These are phyloP conservation scores for Epichloe coenophiala DNA, from an alignment of 2,329 filamentous ascomycete species.

Conservation along the genomic window DNA sequence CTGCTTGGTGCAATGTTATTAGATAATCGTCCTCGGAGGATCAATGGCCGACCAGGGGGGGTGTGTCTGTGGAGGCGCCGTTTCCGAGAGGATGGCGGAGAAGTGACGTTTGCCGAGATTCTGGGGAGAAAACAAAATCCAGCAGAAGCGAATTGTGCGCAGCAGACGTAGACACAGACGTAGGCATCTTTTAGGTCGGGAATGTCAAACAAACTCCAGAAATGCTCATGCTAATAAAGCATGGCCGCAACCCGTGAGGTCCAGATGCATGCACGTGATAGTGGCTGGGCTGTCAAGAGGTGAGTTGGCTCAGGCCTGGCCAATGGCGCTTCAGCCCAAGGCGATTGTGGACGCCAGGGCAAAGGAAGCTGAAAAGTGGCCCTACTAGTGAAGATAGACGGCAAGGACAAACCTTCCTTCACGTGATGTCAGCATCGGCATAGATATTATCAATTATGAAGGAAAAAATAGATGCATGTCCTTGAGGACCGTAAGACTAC, in stretches of 20 bases:
- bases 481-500: too few relatives aligned
- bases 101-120: too few relatives aligned
- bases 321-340: neutral
- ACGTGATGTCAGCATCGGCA: neutral
- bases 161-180: too few relatives aligned
- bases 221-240: neutral
- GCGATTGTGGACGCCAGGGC: neutral
- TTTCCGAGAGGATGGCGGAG: neutral
- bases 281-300: neutral
- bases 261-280: neutral
- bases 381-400: too few relatives aligned
- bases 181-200: too few relatives aligned
- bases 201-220: too few relatives aligned
- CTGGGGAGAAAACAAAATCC: too few relatives aligned
- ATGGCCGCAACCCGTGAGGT: neutral
- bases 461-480: too few relatives aligned
- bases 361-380: too few relatives aligned
- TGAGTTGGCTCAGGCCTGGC: neutral
- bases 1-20: neutral
- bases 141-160: too few relatives aligned
- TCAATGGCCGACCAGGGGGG: neutral
- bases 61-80: neutral
- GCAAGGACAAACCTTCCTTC: neutral
- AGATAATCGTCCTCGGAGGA: too few relatives aligned
- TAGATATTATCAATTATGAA: neutral